Evolutionary conservation across 306 rosid genomes (phyloP), one percentile per base, ranked within the genome.

Genomic region (Casuarina cunninghamiana): DNA sequence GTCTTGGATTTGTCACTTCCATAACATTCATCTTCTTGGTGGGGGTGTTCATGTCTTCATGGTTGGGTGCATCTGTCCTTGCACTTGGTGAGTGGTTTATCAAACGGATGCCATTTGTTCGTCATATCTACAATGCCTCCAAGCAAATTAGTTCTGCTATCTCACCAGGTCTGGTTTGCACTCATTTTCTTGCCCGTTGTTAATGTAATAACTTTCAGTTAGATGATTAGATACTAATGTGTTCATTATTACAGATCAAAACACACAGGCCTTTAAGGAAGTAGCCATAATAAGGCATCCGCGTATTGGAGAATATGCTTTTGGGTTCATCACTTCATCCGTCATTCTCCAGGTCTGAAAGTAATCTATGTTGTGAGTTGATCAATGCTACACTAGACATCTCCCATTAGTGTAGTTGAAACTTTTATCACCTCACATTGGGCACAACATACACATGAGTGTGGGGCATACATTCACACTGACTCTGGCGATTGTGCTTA

Each of bases 261-360:
- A 91, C 68, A 89, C 94, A 41, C 92, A 89, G 73, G 97, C 97
- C 73, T 93, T 93, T 84, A 93, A 93, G 90, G 97, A 93, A 84
- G 97, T 93, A 74, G 97, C 97, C 62, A 91, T 93, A 84, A 89
- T 93, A 75, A 88, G 94, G 84, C 97, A 93, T 87, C 97, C 97
- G 46, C 96, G 97, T 77, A 46, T 93, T 84, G 97, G 97, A 32
- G 97, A 93, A 93, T 93, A 93, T 82, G 97, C 97, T 46, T 91
- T 93, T 72, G 97, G 94, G 70, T 93, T 93, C 87, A 93, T 93
- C 70, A 93, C 97, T 51, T 93, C 97, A 74, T 88, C 91, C 10
- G 93, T 93, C 72, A 67, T 80, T 62, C 94, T 93, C 69, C 97
- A 93, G 97, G 97, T 94, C 57, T 80, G 80, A 26, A 67, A 43